These are phyloP conservation scores for Saccharomycopsis sp. DNA, from an alignment of 805 yeast genomes.

Conservation along the genomic window DNA sequence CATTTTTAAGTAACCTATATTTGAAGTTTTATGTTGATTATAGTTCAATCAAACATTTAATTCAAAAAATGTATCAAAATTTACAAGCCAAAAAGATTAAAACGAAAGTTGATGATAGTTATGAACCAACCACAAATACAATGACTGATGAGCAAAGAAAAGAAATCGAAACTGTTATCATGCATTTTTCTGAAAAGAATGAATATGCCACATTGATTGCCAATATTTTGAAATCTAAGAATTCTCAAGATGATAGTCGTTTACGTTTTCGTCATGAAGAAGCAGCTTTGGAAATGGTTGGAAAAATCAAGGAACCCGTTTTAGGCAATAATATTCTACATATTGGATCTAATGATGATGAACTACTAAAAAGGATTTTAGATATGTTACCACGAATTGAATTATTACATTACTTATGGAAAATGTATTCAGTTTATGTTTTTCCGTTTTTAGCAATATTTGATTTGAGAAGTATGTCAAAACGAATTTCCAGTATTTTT, in stretches of 20 bases:
- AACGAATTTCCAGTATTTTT: constrained; percentile 3
- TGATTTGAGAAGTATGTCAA: constrained; percentile 1
- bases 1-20: constrained; percentile 10
- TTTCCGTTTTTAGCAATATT: constrained; percentile 13
- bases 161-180: constrained; percentile 1
- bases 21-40: constrained; percentile 11
- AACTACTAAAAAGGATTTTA: background rate
- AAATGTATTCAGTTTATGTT: constrained; percentile 5
- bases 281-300: constrained; percentile 4
- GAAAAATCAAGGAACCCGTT: background rate
- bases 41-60: too few species aligned
- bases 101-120: too few species aligned
- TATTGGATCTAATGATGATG: background rate
- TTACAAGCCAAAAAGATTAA: too few species aligned
- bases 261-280: constrained; percentile 5
- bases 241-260: constrained; percentile 1
- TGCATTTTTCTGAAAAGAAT: constrained; percentile 5
- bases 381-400: constrained; percentile 6
- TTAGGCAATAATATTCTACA: background rate
- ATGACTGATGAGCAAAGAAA: constrained; percentile 3
- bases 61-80: too few species aligned
- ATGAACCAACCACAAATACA: too few species aligned
- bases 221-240: constrained; percentile 3
- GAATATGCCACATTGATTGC: constrained; percentile 11
- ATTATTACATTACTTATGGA: constrained; percentile 11